These are phyloP conservation scores for Trematosphaeria pertusa DNA, from an alignment of 2,329 filamentous ascomycete genomes.

Conservation along the genomic window DNA sequence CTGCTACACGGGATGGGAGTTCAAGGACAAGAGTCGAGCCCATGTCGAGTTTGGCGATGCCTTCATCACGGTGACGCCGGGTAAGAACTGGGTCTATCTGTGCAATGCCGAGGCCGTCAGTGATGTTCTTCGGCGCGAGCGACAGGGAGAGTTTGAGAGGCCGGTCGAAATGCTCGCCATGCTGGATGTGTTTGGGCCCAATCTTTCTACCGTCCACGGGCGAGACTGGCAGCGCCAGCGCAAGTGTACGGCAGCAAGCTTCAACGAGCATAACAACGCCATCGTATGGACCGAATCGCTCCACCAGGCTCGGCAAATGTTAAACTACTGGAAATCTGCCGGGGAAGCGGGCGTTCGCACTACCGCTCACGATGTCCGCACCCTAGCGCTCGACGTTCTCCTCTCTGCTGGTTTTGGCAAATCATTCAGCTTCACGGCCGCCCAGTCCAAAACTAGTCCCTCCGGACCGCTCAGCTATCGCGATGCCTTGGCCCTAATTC, in stretches of 20 bases:
- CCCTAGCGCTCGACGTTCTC: slow-evolving; percentile 43
- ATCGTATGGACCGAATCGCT: slow-evolving; percentile 47
- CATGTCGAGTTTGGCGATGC: slow-evolving; percentile 27
- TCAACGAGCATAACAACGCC: slow-evolving; percentile 21
- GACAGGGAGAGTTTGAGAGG: slow-evolving; percentile 31
- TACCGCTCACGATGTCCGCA: slow-evolving; percentile 34
- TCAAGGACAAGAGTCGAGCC: slow-evolving; percentile 19
- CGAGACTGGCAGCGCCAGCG: slow-evolving; percentile 15
- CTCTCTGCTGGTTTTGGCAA: slow-evolving; percentile 37
- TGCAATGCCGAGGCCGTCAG: slow-evolving; percentile 17
- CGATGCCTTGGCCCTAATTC: slow-evolving; percentile 22
- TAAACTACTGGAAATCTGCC: slow-evolving; percentile 17
- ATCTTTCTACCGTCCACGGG: slow-evolving; percentile 32
- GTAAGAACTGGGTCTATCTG: slow-evolving; percentile 27
- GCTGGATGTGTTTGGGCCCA: slow-evolving; percentile 43
- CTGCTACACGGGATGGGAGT: slow-evolving; percentile 27
- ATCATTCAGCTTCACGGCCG: slow-evolving; percentile 20
- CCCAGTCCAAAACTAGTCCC: slow-evolving; percentile 1
- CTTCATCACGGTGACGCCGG: slow-evolving; percentile 24
- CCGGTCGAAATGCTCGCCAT: slow-evolving; percentile 26
- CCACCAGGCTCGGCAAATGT: slow-evolving; percentile 57
- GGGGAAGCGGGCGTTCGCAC: slow-evolving; percentile 8
- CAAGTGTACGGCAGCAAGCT: slow-evolving; percentile 13
- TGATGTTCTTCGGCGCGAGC: slow-evolving; percentile 20
- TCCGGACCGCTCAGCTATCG: slow-evolving; percentile 7